Conservation (phyloP, 2,329 filamentous ascomycete genomes). For the Ascochyta rabiei region DNA sequence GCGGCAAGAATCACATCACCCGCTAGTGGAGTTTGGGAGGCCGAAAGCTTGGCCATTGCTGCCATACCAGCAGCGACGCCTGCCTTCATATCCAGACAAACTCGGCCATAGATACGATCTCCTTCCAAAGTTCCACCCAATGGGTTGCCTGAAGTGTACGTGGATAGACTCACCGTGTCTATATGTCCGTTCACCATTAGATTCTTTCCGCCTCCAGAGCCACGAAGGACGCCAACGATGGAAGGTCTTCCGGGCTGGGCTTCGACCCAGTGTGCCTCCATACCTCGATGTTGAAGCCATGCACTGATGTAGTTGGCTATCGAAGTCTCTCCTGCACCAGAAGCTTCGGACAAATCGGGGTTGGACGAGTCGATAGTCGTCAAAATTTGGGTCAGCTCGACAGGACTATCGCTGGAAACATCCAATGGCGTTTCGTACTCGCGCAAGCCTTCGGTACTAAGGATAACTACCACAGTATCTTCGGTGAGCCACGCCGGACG, state of each 20-base stretch:
- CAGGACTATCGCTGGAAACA: conserved; percentile 45
- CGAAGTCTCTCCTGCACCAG: conserved; percentile 50
- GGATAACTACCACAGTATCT: conserved; percentile 66
- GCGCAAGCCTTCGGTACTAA: conserved; percentile 67
- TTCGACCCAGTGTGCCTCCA: conserved; percentile 60
- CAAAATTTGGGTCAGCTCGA: conserved; percentile 53
- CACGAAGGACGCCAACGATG: conserved; percentile 56
- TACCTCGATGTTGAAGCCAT: conserved; percentile 59
- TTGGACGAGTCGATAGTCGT: conserved; percentile 59
- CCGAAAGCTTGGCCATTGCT: conserved; percentile 30
- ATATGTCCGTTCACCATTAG: conserved; percentile 62
- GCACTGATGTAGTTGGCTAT: conserved; percentile 48
- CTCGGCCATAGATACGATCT: conserved; percentile 48
- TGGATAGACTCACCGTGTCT: conserved; percentile 58
- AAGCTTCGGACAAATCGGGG: conserved; percentile 52
- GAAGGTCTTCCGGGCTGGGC: conserved; percentile 56
- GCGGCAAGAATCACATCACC: conserved; percentile 61
- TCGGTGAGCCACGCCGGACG: conserved; percentile 47
- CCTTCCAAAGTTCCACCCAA: conserved; percentile 48
- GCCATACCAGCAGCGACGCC: conserved; percentile 58
- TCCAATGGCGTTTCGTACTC: conserved; percentile 20
- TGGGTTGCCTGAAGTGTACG: conserved; percentile 54
- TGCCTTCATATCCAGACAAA: conserved; percentile 60
- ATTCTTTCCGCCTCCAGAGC: conserved; percentile 55
- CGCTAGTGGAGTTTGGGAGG: conserved; percentile 43